Base-by-base conservation (phyloP, 805 yeast genomes). In the Wickerhamomyces hampshirensis region DNA sequence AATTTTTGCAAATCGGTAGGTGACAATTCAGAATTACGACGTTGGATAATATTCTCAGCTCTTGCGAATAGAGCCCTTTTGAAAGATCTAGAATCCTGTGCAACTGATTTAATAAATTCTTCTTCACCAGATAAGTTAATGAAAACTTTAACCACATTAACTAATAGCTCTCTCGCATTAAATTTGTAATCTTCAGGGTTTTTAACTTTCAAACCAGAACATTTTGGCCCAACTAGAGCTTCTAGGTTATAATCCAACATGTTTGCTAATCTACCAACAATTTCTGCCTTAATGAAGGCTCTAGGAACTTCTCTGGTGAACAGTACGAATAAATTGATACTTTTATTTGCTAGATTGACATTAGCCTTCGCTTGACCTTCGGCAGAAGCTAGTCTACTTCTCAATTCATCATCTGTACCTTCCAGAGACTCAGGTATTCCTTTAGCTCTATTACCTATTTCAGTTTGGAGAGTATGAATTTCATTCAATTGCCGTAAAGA, bases 211-310 rank as follows among this genome's bases (percentile, higher is more conserved):
- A 93, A 72, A 34, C 84, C 88, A 8, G 89, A 75, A 63, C 96
- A 89, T 55, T 84, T 83, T 12, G 98, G 97, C 0, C 99, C 99
- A 18, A 88, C 97, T 60, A 93, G 68, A n/a, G 91, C 87, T 33
- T 78, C 84, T 43, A 93, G 66, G 56, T 93, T 93, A 62, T 89
- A 91, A 63, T 93, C 84, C 56, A 93, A 68, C 99, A 93, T 93
- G 31, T 95, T 88, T 0, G 98, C 95, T 44, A 93, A 67, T 59
- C 98, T 73, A 51, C 88, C 96, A 28, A 91, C 96, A 51, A 93
- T 80, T 60, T 93, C 98, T 2, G 85, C 77, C 29, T 86, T 82
- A 4, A 79, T 77, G 62, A 93, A 93, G 0, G 95, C 91, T 34
- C 66, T 69, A 7, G 98, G 96, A 8, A 86, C 85, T 44, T 91